These are phyloP conservation scores for Aureococcus anophagefferens DNA, from an alignment of 108 stramenopile species.

Conservation along the genomic window DNA sequence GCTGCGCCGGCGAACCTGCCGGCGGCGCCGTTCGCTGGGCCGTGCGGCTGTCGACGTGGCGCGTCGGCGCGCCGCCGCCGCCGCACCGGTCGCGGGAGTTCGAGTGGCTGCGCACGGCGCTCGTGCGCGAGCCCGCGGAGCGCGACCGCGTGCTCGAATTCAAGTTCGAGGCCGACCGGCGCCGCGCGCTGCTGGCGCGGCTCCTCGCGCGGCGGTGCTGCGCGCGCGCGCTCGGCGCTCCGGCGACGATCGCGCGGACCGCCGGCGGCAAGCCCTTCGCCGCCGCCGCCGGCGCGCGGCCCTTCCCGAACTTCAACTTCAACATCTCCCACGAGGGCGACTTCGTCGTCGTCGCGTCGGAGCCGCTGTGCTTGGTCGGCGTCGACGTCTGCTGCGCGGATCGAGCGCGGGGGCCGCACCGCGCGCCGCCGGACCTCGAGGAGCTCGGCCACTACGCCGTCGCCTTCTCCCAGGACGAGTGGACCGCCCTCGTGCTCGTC, in stretches of 20 bases:
- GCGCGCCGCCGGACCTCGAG: too few species aligned
- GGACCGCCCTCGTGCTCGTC: too few species aligned
- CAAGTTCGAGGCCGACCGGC: not conserved
- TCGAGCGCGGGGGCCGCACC: too few species aligned
- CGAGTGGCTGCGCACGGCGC: not conserved
- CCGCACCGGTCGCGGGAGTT: too few species aligned
- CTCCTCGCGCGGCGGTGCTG: not conserved
- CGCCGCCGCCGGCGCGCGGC: too few species aligned
- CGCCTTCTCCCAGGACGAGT: too few species aligned
- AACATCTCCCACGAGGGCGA: not conserved
- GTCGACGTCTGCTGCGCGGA: not conserved
- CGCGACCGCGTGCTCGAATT: not conserved
- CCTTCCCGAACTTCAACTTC: not conserved
- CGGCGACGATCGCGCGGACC: not conserved
- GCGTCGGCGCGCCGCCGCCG: too few species aligned
- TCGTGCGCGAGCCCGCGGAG: not conserved
- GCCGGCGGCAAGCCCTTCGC: not conserved
- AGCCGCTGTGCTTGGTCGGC: not conserved
- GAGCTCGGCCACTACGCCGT: too few species aligned
- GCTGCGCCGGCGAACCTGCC: too few species aligned
- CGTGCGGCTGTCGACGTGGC: too few species aligned
- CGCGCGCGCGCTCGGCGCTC: not conserved
- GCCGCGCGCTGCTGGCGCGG: not conserved
- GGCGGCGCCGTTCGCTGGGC: too few species aligned
- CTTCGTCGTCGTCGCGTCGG: not conserved